Evolutionary conservation across 2,329 filamentous ascomycete species (phyloP).

Genomic region (Claviceps purpurea): DNA sequence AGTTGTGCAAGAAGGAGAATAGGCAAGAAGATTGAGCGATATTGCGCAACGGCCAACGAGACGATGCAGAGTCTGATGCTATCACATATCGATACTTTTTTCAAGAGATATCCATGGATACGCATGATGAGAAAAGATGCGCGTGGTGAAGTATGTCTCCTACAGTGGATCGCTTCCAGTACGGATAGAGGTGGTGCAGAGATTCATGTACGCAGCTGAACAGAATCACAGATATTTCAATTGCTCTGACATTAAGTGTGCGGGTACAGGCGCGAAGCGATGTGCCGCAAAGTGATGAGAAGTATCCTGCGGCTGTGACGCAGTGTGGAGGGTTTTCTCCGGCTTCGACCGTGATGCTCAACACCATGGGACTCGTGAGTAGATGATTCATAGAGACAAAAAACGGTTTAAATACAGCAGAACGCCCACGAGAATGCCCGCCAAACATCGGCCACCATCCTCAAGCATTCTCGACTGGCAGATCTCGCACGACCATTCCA

Average conservation of each 20-base stretch:
- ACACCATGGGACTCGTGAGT: neutral
- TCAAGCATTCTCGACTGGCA: neutral
- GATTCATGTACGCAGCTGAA: slow-evolving; percentile 1
- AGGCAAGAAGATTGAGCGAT: too few relatives aligned
- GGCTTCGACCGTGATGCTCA: neutral
- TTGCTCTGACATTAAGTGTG: neutral
- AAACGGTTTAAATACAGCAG: neutral
- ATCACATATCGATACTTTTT: neutral
- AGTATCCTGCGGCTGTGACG: neutral
- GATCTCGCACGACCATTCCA: neutral
- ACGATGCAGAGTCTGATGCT: too few relatives aligned
- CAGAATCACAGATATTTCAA: neutral
- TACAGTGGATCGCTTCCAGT: neutral
- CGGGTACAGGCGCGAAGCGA: neutral
- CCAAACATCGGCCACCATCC: too few relatives aligned
- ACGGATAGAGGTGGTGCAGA: neutral
- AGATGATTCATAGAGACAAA: neutral
- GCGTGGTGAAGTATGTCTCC: neutral
- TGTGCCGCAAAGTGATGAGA: neutral
- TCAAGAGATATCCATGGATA: neutral
- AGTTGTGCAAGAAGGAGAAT: too few relatives aligned
- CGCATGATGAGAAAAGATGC: neutral
- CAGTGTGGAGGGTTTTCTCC: neutral
- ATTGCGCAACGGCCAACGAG: too few relatives aligned
- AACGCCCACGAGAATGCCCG: neutral